phyloP scores from a whole-genome alignment of 352 stramenopile genomes.

The Phytophthora melonis region DNA sequence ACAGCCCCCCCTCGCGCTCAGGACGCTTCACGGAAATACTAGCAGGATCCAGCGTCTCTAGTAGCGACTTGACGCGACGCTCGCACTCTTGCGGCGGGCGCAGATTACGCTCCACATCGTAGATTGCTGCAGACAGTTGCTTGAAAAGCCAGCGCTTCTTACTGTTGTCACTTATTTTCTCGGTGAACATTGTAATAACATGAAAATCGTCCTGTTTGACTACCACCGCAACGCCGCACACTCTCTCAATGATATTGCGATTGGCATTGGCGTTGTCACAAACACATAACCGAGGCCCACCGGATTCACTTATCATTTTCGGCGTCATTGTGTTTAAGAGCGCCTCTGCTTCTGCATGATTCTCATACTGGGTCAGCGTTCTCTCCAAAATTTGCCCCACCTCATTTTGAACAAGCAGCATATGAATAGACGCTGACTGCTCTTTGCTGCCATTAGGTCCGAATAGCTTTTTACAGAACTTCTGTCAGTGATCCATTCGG shows the following conservation, averaged over 20 bases:
- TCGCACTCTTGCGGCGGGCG: too few species aligned
- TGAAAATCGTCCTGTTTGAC: conserved; percentile 26
- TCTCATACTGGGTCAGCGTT: conserved; percentile 4
- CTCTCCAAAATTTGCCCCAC: neutral
- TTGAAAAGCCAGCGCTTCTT: neutral
- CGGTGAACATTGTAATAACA: conserved; percentile 8
- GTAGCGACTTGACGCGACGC: too few species aligned
- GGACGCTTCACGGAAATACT: neutral
- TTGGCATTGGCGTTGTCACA: conserved; percentile 14
- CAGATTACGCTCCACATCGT: conserved; percentile 8
- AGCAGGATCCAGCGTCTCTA: too few species aligned
- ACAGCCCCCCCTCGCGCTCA: conserved; percentile 5
- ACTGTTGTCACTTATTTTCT: neutral
- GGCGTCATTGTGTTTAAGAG: conserved; percentile 1
- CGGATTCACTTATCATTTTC: conserved; percentile 12
- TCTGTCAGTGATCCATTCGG: conserved; percentile 16
- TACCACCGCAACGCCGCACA: conserved; percentile 1
- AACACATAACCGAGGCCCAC: conserved; percentile 11
- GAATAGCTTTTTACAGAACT: conserved; percentile 19
- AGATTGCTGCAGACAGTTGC: conserved; percentile 6
- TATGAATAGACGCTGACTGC: conserved; percentile 1
- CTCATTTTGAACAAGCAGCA: conserved; percentile 19
- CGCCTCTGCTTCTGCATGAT: conserved; percentile 16
- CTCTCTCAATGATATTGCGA: conserved; percentile 5
- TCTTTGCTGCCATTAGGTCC: conserved; percentile 5